These are phyloP conservation scores for Fusarium pilosicola DNA, from an alignment of 2,329 filamentous ascomycete species.

Conservation along the genomic window DNA sequence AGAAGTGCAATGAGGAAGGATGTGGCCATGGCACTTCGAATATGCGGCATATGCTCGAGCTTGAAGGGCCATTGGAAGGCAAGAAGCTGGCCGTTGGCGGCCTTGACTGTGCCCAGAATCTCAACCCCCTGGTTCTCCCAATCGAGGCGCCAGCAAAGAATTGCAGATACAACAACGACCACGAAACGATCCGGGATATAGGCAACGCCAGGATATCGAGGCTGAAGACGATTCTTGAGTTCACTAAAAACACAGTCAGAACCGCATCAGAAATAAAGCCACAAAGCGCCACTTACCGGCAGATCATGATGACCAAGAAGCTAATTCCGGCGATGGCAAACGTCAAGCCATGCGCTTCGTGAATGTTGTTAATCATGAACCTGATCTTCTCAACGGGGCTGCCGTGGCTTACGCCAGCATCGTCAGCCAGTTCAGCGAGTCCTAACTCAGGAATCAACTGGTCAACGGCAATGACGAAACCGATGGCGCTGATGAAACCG, in stretches of 20 bases:
- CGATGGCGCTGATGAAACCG: slow-evolving; percentile 97
- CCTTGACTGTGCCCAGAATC: slow-evolving; percentile 83
- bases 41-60: slow-evolving; percentile 78
- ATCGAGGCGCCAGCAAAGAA: slow-evolving; percentile 78
- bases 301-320: slow-evolving; percentile 91
- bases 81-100: slow-evolving; percentile 76
- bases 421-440: slow-evolving; percentile 71
- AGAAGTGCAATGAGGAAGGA: slow-evolving; percentile 93
- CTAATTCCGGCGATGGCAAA: slow-evolving; percentile 79
- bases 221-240: slow-evolving; percentile 82
- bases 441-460: slow-evolving; percentile 93
- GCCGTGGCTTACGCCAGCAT: slow-evolving; percentile 77
- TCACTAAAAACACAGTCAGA: slow-evolving; percentile 62
- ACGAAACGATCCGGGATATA: slow-evolving; percentile 93
- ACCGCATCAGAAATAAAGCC: neutral
- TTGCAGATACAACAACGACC: slow-evolving; percentile 85
- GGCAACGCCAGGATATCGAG: slow-evolving; percentile 80
- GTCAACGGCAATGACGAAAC: slow-evolving; percentile 94
- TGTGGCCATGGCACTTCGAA: slow-evolving; percentile 87
- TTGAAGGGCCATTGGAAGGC: slow-evolving; percentile 88
- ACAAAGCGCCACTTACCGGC: slow-evolving; percentile 65
- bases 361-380: slow-evolving; percentile 77
- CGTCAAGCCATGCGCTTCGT: slow-evolving; percentile 77
- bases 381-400: slow-evolving; percentile 86
- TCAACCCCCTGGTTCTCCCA: slow-evolving; percentile 86